Evolutionary conservation across 2,329 filamentous ascomycete genomes (phyloP).

Genomic region (Eurotiales sp.): DNA sequence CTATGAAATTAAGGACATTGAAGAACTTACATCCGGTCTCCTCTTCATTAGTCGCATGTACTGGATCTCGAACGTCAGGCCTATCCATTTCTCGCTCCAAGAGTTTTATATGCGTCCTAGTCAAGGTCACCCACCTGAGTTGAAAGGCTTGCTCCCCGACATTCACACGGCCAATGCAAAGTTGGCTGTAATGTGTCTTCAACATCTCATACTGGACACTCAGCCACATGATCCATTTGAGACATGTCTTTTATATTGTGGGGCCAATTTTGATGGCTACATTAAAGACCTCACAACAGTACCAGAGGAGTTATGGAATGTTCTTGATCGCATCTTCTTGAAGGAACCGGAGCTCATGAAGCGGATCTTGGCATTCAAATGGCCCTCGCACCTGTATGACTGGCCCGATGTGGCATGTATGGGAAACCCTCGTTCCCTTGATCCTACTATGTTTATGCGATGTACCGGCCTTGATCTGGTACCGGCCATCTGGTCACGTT

Average conservation of each 20-base stretch:
- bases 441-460: conserved; percentile 13
- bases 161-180: conserved; percentile 7
- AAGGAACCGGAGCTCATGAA: background rate
- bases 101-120: conserved; percentile 5
- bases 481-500: conserved; percentile 10
- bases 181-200: conserved; percentile 13
- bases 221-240: background rate
- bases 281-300: conserved; percentile 5
- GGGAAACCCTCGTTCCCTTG: conserved; percentile 6
- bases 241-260: conserved; percentile 5
- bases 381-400: background rate
- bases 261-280: conserved; percentile 8
- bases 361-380: conserved; percentile 9
- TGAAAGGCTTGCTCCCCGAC: conserved; percentile 3
- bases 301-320: conserved; percentile 1
- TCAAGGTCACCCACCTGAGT: conserved; percentile 3
- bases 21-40: conserved; percentile 5
- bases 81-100: conserved; percentile 14
- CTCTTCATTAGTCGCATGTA: background rate
- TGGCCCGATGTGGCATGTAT: conserved; percentile 6
- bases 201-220: conserved; percentile 6
- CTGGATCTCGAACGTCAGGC: background rate
- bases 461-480: conserved; percentile 7
- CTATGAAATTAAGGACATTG: conserved; percentile 1
- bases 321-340: conserved; percentile 11